These are phyloP conservation scores for Pleurotus giganteus DNA, from an alignment of 768 basidiomycete species.

Conservation along the genomic window DNA sequence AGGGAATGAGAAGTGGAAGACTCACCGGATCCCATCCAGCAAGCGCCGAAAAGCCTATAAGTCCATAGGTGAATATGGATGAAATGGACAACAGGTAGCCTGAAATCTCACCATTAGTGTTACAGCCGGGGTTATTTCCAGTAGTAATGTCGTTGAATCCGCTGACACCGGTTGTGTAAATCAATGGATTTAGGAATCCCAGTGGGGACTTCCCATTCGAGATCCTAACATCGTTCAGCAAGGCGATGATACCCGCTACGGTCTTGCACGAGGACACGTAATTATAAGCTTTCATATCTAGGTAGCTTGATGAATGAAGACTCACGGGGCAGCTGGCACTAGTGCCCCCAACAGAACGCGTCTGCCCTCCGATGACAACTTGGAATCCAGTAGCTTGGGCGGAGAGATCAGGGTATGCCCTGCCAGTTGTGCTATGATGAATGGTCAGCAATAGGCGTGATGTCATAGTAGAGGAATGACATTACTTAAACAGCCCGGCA, in stretches of 20 bases:
- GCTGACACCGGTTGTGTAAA: conserved; percentile 40
- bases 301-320: background rate
- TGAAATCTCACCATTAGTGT: conserved; percentile 46
- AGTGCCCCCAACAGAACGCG: conserved; percentile 34
- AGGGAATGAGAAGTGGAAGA: conserved; percentile 7
- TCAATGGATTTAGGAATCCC: conserved; percentile 63
- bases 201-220: conserved; percentile 38
- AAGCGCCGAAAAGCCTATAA: conserved; percentile 31
- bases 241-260: conserved; percentile 56
- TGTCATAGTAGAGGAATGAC: background rate
- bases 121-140: conserved; percentile 55
- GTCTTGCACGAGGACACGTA: conserved; percentile 26
- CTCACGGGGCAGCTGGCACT: conserved; percentile 24
- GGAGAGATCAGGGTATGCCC: conserved; percentile 19
- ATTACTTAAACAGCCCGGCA: conserved; percentile 15
- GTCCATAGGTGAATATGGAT: background rate
- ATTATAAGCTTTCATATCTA: background rate
- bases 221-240: conserved; percentile 60
- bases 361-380: conserved; percentile 8
- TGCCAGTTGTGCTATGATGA: conserved; percentile 18
- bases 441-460: background rate
- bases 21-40: conserved; percentile 58
- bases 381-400: conserved; percentile 14
- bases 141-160: conserved; percentile 56
- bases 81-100: conserved; percentile 6